Conservation (phyloP, 2,329 filamentous ascomycete species). For the Cladosporium cucumerinum region DNA sequence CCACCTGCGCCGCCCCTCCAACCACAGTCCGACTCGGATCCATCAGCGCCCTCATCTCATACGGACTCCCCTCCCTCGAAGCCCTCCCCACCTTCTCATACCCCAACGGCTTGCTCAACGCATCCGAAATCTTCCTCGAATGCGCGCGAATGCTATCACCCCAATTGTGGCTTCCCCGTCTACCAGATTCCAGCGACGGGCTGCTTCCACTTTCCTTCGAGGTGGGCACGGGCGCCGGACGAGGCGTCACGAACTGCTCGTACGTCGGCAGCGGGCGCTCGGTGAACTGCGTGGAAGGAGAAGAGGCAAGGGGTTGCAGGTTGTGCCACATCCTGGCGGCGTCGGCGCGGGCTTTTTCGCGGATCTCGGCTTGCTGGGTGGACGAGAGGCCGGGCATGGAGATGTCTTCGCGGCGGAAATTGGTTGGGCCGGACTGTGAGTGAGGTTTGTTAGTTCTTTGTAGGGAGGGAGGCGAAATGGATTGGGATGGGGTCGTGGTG, state of each 20-base stretch:
- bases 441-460: not conserved
- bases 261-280: slow-evolving; percentile 24
- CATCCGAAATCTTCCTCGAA: slow-evolving; percentile 22
- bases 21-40: slow-evolving; percentile 19
- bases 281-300: slow-evolving; percentile 30
- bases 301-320: slow-evolving; percentile 32
- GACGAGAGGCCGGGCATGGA: slow-evolving; percentile 30
- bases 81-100: slow-evolving; percentile 15
- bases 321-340: slow-evolving; percentile 29
- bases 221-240: slow-evolving; percentile 22
- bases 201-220: not conserved
- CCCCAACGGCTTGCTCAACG: slow-evolving; percentile 19
- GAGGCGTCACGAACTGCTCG: slow-evolving; percentile 30
- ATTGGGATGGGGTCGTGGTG: not conserved
- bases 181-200: not conserved
- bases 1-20: slow-evolving; percentile 8
- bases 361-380: slow-evolving; percentile 29
- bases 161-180: not conserved
- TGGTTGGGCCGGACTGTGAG: slow-evolving; percentile 31
- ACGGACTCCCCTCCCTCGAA: slow-evolving; percentile 13
- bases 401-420: slow-evolving; percentile 35
- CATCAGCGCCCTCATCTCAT: slow-evolving; percentile 24
- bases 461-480: not conserved
- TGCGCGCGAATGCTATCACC: slow-evolving; percentile 20
- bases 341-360: slow-evolving; percentile 32